Evolutionary conservation across 1,139 yeast species (phyloP).

Genomic region (Sugiyamaella xylanicola): DNA sequence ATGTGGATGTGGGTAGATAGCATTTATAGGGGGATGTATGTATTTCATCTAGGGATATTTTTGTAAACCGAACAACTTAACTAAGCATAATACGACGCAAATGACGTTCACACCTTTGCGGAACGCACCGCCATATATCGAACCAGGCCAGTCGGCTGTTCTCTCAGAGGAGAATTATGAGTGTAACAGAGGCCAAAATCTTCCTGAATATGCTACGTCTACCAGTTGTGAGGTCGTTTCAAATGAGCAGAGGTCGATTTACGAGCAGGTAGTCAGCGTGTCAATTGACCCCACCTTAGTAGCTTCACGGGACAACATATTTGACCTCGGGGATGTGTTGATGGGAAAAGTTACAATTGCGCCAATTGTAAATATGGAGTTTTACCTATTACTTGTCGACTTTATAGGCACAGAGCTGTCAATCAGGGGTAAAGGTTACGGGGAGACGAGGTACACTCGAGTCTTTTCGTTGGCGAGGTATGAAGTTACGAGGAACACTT

Average conservation of each 20-base stretch:
- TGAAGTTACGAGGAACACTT: constrained; percentile 23
- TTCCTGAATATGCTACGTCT: constrained; percentile 5
- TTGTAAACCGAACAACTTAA: too few species aligned
- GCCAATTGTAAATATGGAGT: constrained; percentile 22
- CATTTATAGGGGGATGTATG: too few species aligned
- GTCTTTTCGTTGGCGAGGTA: constrained; percentile 24
- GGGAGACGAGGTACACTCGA: constrained; percentile 16
- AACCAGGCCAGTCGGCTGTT: not conserved
- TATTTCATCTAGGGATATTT: too few species aligned
- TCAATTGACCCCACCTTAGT: not conserved
- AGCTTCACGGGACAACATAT: not conserved
- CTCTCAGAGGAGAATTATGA: not conserved
- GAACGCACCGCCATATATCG: not conserved
- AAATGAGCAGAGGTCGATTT: not conserved
- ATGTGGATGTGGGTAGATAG: too few species aligned
- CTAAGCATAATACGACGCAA: not conserved
- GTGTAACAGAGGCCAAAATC: not conserved
- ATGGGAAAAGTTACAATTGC: not conserved
- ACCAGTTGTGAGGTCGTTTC: constrained; percentile 1
- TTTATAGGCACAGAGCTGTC: constrained; percentile 22
- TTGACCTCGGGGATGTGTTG: not conserved
- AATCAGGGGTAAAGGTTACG: constrained; percentile 14
- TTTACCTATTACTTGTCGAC: constrained; percentile 18
- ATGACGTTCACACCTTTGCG: not conserved
- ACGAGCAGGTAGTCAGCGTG: not conserved